Evolutionary conservation across 805 yeast species (phyloP), one percentile per base, ranked within the genome.

Genomic region (Cyberlindnera euphorbiiphila): DNA sequence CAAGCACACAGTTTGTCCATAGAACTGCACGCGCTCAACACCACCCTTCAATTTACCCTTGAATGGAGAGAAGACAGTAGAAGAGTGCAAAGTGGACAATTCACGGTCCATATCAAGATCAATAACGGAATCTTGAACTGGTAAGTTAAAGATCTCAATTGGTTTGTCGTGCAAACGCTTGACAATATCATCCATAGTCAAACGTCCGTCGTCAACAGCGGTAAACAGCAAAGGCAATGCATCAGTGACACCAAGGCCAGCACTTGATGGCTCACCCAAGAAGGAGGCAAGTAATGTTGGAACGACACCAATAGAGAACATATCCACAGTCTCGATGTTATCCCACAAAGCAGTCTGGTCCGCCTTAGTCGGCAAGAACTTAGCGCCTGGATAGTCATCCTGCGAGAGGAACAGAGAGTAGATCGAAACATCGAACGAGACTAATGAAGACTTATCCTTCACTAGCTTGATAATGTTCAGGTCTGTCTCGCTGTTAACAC

Each of bases 391-490:
- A 54, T 81, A 81, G 35, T 80, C 85, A 25, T 77, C 77, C 59
- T 76, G 83, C 30, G 85, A 72, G 46, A 85, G 66, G 68, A 87
- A 88, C 57, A 89, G 69, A 5, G 95, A 68, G 57, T 78, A 81
- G 33, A 91, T 79, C 16, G 88, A 69, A 45, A 86, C 95, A 61
- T 91, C 98, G 63, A 95, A 85, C 15, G 97, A 87, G 25, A 91
- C 95, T 49, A 72, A 72, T 53, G 86, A 69, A 31, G 81, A 78
- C 70, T 85, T 86, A 41, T 74, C 82, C 65, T 88, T 88, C 36
- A 95, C 86, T 76, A 91, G 77, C 57, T 74, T 72, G 56, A 91
- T 85, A 58, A 91, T 71, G 44, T 84, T 80, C 57, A 91, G 71
- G 61, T 91, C 98, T 49, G 82, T 86, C 57, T 73, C 78, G 42